Base-by-base conservation (phyloP, 2,329 filamentous ascomycete genomes). In the Talaromyces sp. region DNA sequence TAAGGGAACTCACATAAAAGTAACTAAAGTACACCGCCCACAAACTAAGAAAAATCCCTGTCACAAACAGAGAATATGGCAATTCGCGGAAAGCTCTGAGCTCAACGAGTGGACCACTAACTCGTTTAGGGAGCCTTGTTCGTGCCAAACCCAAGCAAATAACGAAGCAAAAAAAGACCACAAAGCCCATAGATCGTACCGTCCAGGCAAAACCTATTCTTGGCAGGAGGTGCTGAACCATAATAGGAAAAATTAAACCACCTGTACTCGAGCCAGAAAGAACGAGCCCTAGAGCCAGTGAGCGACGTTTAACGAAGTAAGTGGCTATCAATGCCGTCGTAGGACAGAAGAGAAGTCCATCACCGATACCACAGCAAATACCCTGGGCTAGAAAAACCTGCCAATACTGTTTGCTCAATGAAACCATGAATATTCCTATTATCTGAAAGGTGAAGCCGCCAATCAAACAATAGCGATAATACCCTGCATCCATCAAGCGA, bases 331-430 rank as follows among this genome's bases (percentile, higher is more conserved):
- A 39, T 0, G 77, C 69, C 4, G 82, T 27, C 0, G 70, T 67
- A 0, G 81, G 81, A 33, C 74, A 76, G 50, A 82, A 82, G 3
- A 79, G 57, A 8, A 76, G 73, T 0, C 81, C 81, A 75, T 75
- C 0, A 78, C 81, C 4, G 82, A 57, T 1, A 80, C 82, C 47
- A 74, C 72, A 39, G 72, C 77, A 64, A 1, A 83, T 59, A 0
- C 76, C 81, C 62, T 83, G 81, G 0, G 79, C 70, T 3, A 85
- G 76, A 31, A 85, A 76, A 0, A 84, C 73, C 69, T 84, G 81
- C 77, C 79, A 83, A 69, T 83, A 84, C 27, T 70, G 66, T 0
- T 70, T 79, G 11, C 76, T 71, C 0, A 82, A 70, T 45, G 79
- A 82, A 8, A 81, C 80, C 69, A 77, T 77, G 68, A 84, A 80